Percentiles rank a stretch among this genome's conserved stretches.
Conservation (phyloP, 2,329 filamentous ascomycete genomes). For the Cytospora schulzeri region DNA sequence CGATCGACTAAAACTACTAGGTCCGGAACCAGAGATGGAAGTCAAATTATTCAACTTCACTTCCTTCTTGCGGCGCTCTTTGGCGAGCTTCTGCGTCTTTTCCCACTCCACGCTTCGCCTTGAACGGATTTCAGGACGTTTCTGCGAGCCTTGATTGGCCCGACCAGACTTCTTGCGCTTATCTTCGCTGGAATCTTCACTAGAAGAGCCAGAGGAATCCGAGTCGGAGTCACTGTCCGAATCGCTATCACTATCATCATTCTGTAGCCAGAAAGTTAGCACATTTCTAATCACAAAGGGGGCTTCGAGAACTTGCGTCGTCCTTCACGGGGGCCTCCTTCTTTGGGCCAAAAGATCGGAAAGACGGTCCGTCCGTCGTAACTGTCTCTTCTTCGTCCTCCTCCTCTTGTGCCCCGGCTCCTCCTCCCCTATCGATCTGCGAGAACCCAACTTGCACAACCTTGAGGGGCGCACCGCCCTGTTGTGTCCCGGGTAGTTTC, state of each 20-base stretch:
- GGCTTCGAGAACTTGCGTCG: conserved; percentile 20
- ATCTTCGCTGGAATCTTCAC: conserved; percentile 38
- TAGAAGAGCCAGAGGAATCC: conserved; percentile 41
- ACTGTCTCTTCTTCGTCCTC: conserved; percentile 38
- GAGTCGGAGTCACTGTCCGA: conserved; percentile 37
- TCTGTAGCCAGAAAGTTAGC: conserved; percentile 18
- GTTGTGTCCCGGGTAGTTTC: conserved; percentile 21
- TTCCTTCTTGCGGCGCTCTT: conserved; percentile 65
- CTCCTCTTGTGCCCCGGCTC: background rate
- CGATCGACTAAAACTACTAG: conserved; percentile 21
- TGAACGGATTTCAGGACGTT: conserved; percentile 16
- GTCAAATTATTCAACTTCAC: conserved; percentile 65
- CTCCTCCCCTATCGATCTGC: conserved; percentile 46
- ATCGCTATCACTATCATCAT: conserved; percentile 9
- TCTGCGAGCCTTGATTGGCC: conserved; percentile 18
- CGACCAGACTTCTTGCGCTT: conserved; percentile 32
- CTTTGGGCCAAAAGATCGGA: conserved; percentile 23
- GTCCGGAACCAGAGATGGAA: conserved; percentile 56
- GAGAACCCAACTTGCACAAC: conserved; percentile 63
- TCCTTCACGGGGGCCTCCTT: conserved; percentile 15
- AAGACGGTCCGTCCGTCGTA: conserved; percentile 12
- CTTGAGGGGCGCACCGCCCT: conserved; percentile 44
- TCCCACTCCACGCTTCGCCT: conserved; percentile 52
- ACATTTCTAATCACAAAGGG: background rate
- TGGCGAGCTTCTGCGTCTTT: conserved; percentile 54